phyloP scores from a whole-genome alignment of 768 basidiomycete species.

The Clavaria fumosa region DNA sequence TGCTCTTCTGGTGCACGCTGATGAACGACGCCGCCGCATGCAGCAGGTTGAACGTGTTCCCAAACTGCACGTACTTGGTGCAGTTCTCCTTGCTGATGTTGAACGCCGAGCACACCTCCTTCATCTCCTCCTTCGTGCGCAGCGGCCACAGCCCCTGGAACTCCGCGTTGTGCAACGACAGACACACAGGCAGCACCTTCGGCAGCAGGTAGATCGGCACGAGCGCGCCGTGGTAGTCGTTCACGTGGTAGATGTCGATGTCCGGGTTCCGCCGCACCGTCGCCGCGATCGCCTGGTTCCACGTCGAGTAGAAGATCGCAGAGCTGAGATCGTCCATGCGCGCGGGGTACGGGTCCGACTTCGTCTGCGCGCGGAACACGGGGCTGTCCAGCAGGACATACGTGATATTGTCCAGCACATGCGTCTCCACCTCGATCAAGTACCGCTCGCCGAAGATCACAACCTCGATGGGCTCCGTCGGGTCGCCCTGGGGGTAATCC shows the following conservation, averaged over 20 bases:
- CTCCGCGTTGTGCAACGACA: constrained; percentile 93
- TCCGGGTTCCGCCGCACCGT: constrained; percentile 75
- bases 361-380: constrained; percentile 93
- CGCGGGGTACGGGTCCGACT: constrained; percentile 88
- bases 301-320: constrained; percentile 95
- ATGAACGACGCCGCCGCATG: constrained; percentile 91
- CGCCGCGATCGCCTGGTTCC: constrained; percentile 94
- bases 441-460: constrained; percentile 94
- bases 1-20: constrained; percentile 80
- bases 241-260: constrained; percentile 89
- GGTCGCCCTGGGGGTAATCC: constrained; percentile 84
- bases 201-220: constrained; percentile 85
- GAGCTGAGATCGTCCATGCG: constrained; percentile 96
- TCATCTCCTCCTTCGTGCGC: constrained; percentile 95
- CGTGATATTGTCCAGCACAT: constrained; percentile 88
- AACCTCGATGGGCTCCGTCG: constrained; percentile 88
- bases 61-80: constrained; percentile 95
- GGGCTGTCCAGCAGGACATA: constrained; percentile 89
- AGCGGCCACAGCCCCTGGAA: constrained; percentile 96
- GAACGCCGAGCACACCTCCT: constrained; percentile 95
- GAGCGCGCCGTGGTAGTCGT: constrained; percentile 90
- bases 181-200: constrained; percentile 77
- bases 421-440: constrained; percentile 90
- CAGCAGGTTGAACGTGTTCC: constrained; percentile 92
- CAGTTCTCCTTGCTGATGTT: constrained; percentile 94